phyloP scores from a whole-genome alignment of 805 yeast species.

The Debaryomyces hansenii region DNA sequence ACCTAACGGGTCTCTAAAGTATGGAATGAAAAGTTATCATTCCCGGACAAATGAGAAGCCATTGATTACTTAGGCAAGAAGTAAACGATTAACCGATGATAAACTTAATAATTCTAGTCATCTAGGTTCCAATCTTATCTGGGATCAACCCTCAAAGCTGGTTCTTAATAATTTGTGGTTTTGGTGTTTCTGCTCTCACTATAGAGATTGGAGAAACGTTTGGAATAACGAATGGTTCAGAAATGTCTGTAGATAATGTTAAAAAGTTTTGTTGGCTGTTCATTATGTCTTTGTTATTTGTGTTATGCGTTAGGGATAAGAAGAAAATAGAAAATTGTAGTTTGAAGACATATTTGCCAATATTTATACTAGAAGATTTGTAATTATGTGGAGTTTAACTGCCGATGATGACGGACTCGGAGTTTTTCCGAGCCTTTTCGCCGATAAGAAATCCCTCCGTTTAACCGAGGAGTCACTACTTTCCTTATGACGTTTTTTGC shows the following conservation, averaged over 20 bases:
- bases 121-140: too few species aligned
- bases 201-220: conserved; percentile 56
- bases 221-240: conserved; percentile 66
- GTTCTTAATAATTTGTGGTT: too few species aligned
- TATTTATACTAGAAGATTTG: background rate
- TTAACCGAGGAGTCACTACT: background rate
- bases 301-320: background rate
- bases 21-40: too few species aligned
- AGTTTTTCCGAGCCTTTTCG: background rate
- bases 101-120: too few species aligned
- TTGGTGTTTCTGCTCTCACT: too few species aligned
- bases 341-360: background rate
- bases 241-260: conserved; percentile 53
- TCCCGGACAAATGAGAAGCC: too few species aligned
- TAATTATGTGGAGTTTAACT: background rate
- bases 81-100: too few species aligned
- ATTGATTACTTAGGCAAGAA: too few species aligned
- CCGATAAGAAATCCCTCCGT: background rate
- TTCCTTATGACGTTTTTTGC: too few species aligned
- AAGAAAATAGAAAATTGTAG: background rate
- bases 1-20: too few species aligned
- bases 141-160: too few species aligned
- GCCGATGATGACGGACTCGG: background rate
- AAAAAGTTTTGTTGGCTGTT: conserved; percentile 37
- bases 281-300: background rate